phyloP scores from a whole-genome alignment of 768 basidiomycete genomes.

The Scleroderma citrinum region DNA sequence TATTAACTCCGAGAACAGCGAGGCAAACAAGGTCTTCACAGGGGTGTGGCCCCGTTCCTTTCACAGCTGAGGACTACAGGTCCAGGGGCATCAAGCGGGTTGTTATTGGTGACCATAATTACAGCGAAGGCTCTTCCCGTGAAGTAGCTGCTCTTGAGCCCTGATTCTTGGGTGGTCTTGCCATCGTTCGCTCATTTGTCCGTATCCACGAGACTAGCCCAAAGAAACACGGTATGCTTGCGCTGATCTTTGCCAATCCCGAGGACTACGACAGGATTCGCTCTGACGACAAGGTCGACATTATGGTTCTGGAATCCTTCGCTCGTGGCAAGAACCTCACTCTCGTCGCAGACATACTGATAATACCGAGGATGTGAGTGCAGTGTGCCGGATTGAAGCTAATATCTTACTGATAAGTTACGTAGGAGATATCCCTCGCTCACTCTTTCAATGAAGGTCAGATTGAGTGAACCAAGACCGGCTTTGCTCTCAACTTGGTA shows the following conservation, averaged over 20 bases:
- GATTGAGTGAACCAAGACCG: conserved; percentile 98
- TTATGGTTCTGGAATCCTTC: conserved; percentile 84
- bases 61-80: conserved; percentile 83
- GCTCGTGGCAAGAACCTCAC: conserved; percentile 90
- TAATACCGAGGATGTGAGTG: conserved; percentile 59
- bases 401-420: conserved; percentile 10
- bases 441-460: conserved; percentile 97
- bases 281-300: conserved; percentile 83
- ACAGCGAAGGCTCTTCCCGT: conserved; percentile 97
- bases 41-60: conserved; percentile 84
- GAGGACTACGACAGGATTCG: conserved; percentile 92
- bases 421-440: conserved; percentile 65
- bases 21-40: conserved; percentile 91
- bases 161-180: conserved; percentile 89
- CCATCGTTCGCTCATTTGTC: conserved; percentile 93
- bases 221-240: conserved; percentile 99
- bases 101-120: conserved; percentile 92
- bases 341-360: conserved; percentile 78
- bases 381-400: not conserved
- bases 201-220: conserved; percentile 97
- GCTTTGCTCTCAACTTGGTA: conserved; percentile 87
- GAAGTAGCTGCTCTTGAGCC: conserved; percentile 98
- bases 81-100: conserved; percentile 93
- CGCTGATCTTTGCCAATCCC: conserved; percentile 85
- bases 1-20: conserved; percentile 90